Base-by-base conservation (phyloP, 129 eudicot species). In the Escallonia rubra region DNA sequence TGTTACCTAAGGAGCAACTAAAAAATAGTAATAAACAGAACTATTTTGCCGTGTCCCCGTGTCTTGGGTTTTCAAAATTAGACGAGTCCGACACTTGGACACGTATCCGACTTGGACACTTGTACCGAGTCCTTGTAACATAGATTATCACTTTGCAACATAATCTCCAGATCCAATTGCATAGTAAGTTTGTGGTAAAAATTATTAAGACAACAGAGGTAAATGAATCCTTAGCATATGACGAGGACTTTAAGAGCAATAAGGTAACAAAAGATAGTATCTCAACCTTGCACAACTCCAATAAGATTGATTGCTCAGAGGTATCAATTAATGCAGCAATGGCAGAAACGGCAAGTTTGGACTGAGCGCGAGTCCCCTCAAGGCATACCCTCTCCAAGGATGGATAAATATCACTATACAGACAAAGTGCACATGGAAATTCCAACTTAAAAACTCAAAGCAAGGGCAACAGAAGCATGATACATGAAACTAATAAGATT, bases 301-400 rank as follows among this genome's bases (percentile, higher is more conserved):
- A 57, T 80, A 84, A 72, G 62, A 78, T 69, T 53, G 58, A 72
- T 48, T 87, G 74, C 77, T 79, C 78, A 48, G 88, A 76, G 47
- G 88, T 47, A 76, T 71, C 84, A 69, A 50, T 66, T 74, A 90
- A 77, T 65, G 85, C 85, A 47, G 84, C 73, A 66, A 89, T 81
- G 59, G 90, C 96, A 58, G 93, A 82, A 56, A 94, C 75, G 49
- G 96, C 96, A 74, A 82, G 85, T 77, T 94, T 94, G 58, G 96
- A 76, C 85, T 87, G 88, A 41, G 74, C 67, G 67, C 96, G 97
- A 61, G 84, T 86, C 66, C 99, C 99, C 57, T 75, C 82, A 67
- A 94, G 58, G 77, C 99, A 94, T 64, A 87, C 72, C 73, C 72
- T 75, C 94, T 94, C 90, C 83, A 94, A 78, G 74, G 77, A 83